phyloP scores from a whole-genome alignment of 2,329 filamentous ascomycete genomes.

The Hansfordia pulvinata region DNA sequence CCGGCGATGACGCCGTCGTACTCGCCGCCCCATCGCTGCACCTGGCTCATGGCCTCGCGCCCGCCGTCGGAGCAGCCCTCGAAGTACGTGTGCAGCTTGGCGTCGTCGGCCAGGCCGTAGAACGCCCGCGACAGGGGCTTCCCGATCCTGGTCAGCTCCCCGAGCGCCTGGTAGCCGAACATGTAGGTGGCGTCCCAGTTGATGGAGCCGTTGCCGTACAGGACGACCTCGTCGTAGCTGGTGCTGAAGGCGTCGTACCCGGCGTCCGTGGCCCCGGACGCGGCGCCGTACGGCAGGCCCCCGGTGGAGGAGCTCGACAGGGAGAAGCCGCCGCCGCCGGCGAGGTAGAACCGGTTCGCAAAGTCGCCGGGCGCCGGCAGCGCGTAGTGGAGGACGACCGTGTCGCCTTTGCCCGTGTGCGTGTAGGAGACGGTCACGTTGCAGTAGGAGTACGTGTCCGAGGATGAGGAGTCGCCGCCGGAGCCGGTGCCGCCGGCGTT shows the following conservation, averaged over 20 bases:
- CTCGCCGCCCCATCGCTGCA: slow-evolving; percentile 34
- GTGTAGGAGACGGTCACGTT: slow-evolving; percentile 6
- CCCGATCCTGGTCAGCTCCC: slow-evolving; percentile 34
- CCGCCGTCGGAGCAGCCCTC: slow-evolving; percentile 35
- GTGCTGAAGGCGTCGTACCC: slow-evolving; percentile 27
- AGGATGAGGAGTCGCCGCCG: too few species aligned
- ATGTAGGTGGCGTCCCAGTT: slow-evolving; percentile 35
- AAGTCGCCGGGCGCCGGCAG: too few species aligned
- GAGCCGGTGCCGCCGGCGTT: neutral
- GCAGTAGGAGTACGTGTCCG: too few species aligned
- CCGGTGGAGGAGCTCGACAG: slow-evolving; percentile 22
- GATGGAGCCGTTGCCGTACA: slow-evolving; percentile 33
- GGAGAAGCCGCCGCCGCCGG: slow-evolving; percentile 24
- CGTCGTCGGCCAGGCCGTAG: slow-evolving; percentile 15
- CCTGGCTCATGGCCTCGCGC: slow-evolving; percentile 37
- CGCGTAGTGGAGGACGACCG: slow-evolving; percentile 3
- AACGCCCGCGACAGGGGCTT: slow-evolving; percentile 27
- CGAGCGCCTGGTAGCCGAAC: slow-evolving; percentile 35
- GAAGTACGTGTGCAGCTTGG: slow-evolving; percentile 35
- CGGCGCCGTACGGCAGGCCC: slow-evolving; percentile 26
- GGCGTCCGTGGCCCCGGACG: slow-evolving; percentile 23
- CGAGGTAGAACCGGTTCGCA: too few species aligned
- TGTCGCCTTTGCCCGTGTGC: slow-evolving; percentile 3
- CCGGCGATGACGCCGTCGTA: slow-evolving; percentile 40
- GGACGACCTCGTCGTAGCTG: slow-evolving; percentile 22